A percentile compares a stretch with the other conserved stretches of the same genome.
phyloP scores from a whole-genome alignment of 2,329 filamentous ascomycete species.

The Penicillium occitanis region DNA sequence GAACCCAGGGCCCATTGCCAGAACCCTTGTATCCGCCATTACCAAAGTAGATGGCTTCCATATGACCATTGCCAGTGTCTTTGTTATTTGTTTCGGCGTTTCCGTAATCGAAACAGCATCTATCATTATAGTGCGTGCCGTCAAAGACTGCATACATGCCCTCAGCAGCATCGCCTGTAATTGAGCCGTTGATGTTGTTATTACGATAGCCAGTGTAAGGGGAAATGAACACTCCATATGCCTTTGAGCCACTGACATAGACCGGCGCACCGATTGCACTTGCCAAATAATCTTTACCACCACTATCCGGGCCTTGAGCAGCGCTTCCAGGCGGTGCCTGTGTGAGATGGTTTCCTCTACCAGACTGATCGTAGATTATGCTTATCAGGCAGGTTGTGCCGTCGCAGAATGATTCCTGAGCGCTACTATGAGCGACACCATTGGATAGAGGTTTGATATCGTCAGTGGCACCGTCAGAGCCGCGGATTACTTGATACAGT shows the following conservation, averaged over 20 bases:
- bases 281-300: constrained; percentile 16
- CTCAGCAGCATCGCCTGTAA: constrained; percentile 15
- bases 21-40: constrained; percentile 42
- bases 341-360: constrained; percentile 14
- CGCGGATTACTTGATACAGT: constrained; percentile 14
- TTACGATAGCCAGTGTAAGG: constrained; percentile 17
- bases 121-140: constrained; percentile 15
- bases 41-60: constrained; percentile 20
- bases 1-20: constrained; percentile 64
- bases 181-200: background rate
- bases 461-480: constrained; percentile 7
- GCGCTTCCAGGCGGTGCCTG: constrained; percentile 18
- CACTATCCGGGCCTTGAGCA: constrained; percentile 1
- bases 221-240: constrained; percentile 17
- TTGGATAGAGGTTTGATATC: constrained; percentile 10
- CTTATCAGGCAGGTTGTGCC: constrained; percentile 13
- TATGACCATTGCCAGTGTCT: constrained; percentile 16
- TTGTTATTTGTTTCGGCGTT: constrained; percentile 10
- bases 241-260: constrained; percentile 10
- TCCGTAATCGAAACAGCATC: constrained; percentile 16
- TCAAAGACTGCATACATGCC: constrained; percentile 18
- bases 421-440: constrained; percentile 4
- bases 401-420: constrained; percentile 13
- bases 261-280: constrained; percentile 16
- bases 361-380: constrained; percentile 18